These are phyloP conservation scores for Backusella tarrabulga DNA, from an alignment of 192 early-diverging fungal species.

Conservation along the genomic window DNA sequence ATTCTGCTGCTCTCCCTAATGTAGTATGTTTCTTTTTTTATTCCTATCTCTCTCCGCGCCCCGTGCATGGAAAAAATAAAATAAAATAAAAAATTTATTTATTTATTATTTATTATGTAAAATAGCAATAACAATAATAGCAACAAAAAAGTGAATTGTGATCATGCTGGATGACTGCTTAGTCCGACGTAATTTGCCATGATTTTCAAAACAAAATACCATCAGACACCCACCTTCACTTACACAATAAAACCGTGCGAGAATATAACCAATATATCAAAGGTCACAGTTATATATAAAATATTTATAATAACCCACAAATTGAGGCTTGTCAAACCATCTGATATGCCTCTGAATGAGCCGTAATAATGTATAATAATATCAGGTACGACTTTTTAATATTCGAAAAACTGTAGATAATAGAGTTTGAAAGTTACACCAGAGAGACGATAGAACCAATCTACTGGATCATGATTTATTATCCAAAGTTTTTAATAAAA, in stretches of 20 bases:
- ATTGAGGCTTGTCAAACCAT: background rate
- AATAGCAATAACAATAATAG: background rate
- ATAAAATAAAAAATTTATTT: background rate
- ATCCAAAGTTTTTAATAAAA: background rate
- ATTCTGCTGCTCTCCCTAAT: background rate
- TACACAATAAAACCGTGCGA: background rate
- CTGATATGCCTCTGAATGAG: background rate
- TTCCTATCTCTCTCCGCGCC: constrained; percentile 5
- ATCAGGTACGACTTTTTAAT: background rate
- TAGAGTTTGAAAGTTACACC: background rate
- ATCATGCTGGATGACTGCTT: background rate
- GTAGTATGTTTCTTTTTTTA: background rate
- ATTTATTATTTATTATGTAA: background rate
- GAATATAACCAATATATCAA: background rate
- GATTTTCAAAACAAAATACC: background rate
- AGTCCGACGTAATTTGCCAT: background rate
- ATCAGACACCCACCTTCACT: background rate
- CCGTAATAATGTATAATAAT: background rate
- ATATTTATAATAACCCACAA: background rate
- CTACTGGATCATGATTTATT: background rate
- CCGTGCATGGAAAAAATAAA: background rate
- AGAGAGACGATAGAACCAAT: background rate
- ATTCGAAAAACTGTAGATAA: background rate
- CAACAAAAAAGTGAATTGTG: background rate
- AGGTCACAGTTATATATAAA: background rate